A percentile compares a stretch with the other conserved stretches of the same genome.
Evolutionary conservation across 108 stramenopile species (phyloP).

Genomic region (Aureococcus anophagefferens): DNA sequence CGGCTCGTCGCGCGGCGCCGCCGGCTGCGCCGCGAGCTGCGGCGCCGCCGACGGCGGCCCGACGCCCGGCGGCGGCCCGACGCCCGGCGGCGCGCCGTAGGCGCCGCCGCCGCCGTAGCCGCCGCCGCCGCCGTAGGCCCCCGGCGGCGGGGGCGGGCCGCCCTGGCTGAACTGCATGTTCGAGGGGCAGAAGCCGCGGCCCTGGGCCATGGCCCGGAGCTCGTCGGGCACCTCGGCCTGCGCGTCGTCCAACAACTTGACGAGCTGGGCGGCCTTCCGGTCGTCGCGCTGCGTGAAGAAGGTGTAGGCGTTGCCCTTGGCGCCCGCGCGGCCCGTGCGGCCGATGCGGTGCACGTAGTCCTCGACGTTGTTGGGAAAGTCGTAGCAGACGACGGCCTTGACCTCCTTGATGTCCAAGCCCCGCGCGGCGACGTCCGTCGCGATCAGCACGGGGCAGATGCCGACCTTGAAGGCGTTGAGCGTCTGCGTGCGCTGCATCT

Average conservation of each 20-base stretch:
- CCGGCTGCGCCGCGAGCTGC: too few species aligned
- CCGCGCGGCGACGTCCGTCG: constrained; percentile 95
- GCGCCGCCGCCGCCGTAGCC: not conserved
- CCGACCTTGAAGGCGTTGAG: constrained; percentile 84
- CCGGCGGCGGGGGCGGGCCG: not conserved
- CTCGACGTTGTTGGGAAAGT: constrained; percentile 68
- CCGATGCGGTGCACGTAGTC: constrained; percentile 72
- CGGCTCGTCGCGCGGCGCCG: too few species aligned
- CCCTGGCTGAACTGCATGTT: not conserved
- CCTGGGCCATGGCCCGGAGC: not conserved
- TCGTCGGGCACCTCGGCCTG: not conserved
- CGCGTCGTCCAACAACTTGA: constrained; percentile 67
- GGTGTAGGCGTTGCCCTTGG: constrained; percentile 76
- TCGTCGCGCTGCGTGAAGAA: constrained; percentile 76
- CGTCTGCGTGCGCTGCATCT: constrained; percentile 88
- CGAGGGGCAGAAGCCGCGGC: not conserved
- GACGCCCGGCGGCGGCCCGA: too few species aligned
- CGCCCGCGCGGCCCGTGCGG: constrained; percentile 83
- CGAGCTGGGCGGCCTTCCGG: constrained; percentile 66
- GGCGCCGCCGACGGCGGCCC: too few species aligned
- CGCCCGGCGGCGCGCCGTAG: not conserved
- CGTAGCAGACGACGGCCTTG: constrained; percentile 89
- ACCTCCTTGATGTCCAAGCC: constrained; percentile 97
- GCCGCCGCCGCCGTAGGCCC: not conserved
- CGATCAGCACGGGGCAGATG: constrained; percentile 78